A percentile compares a stretch with the other conserved stretches of the same genome.
These are phyloP conservation scores for Athelia psychrophila DNA, from an alignment of 1,284 basidiomycete species.

Conservation along the genomic window DNA sequence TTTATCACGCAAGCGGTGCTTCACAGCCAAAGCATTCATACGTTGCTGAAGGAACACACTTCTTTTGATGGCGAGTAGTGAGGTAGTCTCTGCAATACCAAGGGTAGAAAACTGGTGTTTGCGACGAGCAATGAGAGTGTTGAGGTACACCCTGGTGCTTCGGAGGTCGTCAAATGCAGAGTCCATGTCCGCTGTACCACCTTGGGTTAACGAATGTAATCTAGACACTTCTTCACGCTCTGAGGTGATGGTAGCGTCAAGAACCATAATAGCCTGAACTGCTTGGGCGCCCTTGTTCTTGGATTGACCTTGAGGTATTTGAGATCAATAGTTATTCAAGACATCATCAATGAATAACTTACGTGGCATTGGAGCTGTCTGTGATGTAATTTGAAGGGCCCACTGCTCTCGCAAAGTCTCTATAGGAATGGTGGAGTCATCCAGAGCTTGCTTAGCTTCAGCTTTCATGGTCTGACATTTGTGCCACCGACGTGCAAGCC, in stretches of 20 bases:
- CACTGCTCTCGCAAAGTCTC: constrained; percentile 11
- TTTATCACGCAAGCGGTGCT: constrained; percentile 15
- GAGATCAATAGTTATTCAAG: neutral
- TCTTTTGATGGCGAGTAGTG: neutral
- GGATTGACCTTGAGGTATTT: neutral
- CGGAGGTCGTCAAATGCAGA: neutral
- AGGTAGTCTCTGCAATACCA: neutral
- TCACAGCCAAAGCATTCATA: constrained; percentile 20
- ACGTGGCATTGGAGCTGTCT: constrained; percentile 14
- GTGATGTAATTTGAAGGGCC: constrained; percentile 11
- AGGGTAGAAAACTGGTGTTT: neutral
- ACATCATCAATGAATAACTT: neutral
- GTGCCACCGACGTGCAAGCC: constrained; percentile 8
- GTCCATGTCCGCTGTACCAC: neutral
- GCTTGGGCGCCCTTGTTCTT: neutral
- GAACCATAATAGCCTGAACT: neutral
- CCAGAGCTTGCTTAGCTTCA: constrained; percentile 7
- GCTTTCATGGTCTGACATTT: constrained; percentile 3
- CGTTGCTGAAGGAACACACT: constrained; percentile 12
- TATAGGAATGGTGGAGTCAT: neutral
- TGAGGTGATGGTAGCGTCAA: neutral
- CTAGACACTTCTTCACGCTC: no score
- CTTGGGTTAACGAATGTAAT: no score
- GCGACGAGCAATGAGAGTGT: no score
- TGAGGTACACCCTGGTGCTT: neutral